phyloP scores from a whole-genome alignment of 2,329 filamentous ascomycete species.

The Zopfia rhizophila region DNA sequence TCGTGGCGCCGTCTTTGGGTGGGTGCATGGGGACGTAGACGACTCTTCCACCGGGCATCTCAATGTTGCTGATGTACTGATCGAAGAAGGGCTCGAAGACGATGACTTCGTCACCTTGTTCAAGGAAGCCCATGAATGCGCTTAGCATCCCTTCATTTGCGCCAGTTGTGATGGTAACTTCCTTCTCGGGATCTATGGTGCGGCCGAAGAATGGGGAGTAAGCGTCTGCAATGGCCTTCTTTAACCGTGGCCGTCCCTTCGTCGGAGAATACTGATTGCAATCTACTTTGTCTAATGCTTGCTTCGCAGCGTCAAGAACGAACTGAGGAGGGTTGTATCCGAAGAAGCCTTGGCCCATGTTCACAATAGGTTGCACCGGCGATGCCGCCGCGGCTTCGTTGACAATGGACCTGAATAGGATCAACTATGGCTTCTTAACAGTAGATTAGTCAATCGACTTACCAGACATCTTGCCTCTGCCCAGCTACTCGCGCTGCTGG shows the following conservation, averaged over 20 bases:
- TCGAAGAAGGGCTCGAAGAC: conserved; percentile 99
- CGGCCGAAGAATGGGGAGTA: conserved; percentile 92
- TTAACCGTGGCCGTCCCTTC: conserved; percentile 88
- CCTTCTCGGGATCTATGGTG: conserved; percentile 84
- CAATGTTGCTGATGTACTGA: conserved; percentile 98
- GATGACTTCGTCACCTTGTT: conserved; percentile 94
- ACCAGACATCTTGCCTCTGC: conserved; percentile 69
- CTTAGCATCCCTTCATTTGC: conserved; percentile 94
- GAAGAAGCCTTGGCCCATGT: conserved; percentile 81
- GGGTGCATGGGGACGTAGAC: conserved; percentile 96
- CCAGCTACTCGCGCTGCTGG: conserved; percentile 65
- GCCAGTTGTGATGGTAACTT: conserved; percentile 93
- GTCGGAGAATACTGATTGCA: conserved; percentile 99
- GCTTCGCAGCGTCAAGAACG: conserved; percentile 90
- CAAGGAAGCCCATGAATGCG: conserved; percentile 97
- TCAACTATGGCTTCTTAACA: neutral
- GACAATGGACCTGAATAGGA: conserved; percentile 66
- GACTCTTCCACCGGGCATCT: conserved; percentile 96
- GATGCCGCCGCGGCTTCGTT: conserved; percentile 74
- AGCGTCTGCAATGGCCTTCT: conserved; percentile 90
- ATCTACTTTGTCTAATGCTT: conserved; percentile 87
- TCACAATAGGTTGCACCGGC: conserved; percentile 72
- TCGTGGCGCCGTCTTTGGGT: conserved; percentile 78
- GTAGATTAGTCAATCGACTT: conserved; percentile 15
- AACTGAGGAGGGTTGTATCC: conserved; percentile 95